Percentiles rank a stretch among this genome's conserved stretches.
Conservation (phyloP, 805 yeast genomes). For the Yamadazyma kitorensis region DNA sequence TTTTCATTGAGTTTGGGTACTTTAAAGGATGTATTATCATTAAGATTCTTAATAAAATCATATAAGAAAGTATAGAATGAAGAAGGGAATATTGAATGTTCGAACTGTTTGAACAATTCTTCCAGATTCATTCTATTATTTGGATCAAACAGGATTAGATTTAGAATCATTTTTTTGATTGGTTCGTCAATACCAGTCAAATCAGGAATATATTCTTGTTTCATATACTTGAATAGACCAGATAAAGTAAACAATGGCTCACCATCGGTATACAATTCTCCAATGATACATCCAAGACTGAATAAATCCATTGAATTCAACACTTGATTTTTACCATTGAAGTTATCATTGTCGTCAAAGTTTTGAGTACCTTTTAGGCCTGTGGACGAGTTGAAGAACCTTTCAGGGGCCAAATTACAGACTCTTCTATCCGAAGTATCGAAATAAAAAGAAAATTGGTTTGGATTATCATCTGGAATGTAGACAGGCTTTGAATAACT, state of each 20-base stretch:
- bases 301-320: constrained; percentile 77
- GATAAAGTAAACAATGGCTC: constrained; percentile 82
- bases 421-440: constrained; percentile 84
- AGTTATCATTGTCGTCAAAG: constrained; percentile 21
- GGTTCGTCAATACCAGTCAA: constrained; percentile 53
- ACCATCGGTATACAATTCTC: constrained; percentile 85
- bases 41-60: constrained; percentile 51
- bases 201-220: constrained; percentile 64
- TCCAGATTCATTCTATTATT: constrained; percentile 52
- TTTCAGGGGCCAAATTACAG: constrained; percentile 93
- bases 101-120: constrained; percentile 50
- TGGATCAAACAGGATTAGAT: constrained; percentile 69
- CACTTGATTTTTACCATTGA: constrained; percentile 24
- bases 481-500: constrained; percentile 71
- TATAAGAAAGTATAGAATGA: constrained; percentile 65
- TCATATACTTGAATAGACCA: constrained; percentile 79
- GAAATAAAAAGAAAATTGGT: constrained; percentile 86
- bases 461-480: constrained; percentile 90
- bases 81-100: constrained; percentile 57
- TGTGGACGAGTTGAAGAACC: constrained; percentile 51
- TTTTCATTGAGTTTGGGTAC: constrained; percentile 15
- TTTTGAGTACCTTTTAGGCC: constrained; percentile 16
- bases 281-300: constrained; percentile 82
- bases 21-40: constrained; percentile 18
- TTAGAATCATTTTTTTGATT: constrained; percentile 53